A percentile compares a stretch with the other conserved stretches of the same genome.
Conservation (phyloP, 2,329 filamentous ascomycete species). For the Lecanicillium sp. region DNA sequence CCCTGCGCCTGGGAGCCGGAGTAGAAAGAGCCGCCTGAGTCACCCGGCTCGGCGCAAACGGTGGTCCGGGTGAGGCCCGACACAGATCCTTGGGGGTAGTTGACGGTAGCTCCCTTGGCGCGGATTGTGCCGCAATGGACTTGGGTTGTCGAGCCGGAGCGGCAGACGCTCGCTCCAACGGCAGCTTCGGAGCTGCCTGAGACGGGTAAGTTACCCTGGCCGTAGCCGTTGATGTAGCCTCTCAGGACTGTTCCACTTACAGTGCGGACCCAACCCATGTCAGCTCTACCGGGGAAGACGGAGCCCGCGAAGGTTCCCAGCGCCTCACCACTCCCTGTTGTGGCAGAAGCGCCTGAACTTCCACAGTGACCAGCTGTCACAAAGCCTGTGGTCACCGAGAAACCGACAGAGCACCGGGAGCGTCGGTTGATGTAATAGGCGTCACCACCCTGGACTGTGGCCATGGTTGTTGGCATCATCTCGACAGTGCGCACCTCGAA, state of each 20-base stretch:
- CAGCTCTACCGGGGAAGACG: constrained; percentile 30
- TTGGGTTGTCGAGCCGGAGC: constrained; percentile 32
- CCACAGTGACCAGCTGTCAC: constrained; percentile 33
- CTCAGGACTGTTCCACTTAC: constrained; percentile 25
- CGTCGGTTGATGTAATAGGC: constrained; percentile 26
- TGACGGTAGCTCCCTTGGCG: constrained; percentile 25
- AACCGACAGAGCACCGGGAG: constrained; percentile 30
- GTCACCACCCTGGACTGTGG: constrained; percentile 27
- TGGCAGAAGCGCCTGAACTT: constrained; percentile 19
- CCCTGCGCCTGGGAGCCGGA: constrained; percentile 32
- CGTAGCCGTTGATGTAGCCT: constrained; percentile 26
- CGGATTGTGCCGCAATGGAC: constrained; percentile 30
- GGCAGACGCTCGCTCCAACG: constrained; percentile 29
- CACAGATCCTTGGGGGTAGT: constrained; percentile 29
- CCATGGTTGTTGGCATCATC: constrained; percentile 25
- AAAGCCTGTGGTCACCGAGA: constrained; percentile 31
- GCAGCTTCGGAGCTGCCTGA: constrained; percentile 28
- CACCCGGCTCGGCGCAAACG: constrained; percentile 32
- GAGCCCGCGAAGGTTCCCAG: constrained; percentile 29
- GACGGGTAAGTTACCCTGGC: constrained; percentile 21
- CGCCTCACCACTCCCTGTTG: constrained; percentile 21
- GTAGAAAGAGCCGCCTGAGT: constrained; percentile 33
- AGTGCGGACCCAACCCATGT: constrained; percentile 29
- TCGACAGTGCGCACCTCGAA: constrained; percentile 27
- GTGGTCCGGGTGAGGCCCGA: constrained; percentile 31